Base-by-base conservation (phyloP, 1,284 basidiomycete species). In the Pyrrhoderma noxium region DNA sequence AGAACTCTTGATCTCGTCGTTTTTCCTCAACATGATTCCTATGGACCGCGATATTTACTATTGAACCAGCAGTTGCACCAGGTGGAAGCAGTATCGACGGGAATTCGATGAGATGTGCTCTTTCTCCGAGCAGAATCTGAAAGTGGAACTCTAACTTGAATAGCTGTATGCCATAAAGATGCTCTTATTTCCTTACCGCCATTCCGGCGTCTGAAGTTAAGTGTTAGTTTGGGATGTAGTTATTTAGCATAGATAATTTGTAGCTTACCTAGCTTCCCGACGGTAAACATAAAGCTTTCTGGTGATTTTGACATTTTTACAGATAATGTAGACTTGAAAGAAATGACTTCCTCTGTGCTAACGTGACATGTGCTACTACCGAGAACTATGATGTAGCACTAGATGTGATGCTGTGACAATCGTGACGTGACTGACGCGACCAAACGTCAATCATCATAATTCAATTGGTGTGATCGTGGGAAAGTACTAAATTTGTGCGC, bases 101-200 rank as follows among this genome's bases (percentile, higher is more conserved):
- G 65, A 97, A 97, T 67, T 97, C 93, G 62, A 97, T 94, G 34
- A 95, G 75, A 63, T 96, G 93, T 3, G 92, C 92, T 41, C 91
- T 80, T 64, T 93, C 90, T 5, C 92, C 92, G 3, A 95, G 79
- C 8, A 95, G 77, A 58, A 94, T 94, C 89, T 91, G 64, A 16
- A n/a, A 47, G 47, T 48, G 45, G 55, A 42, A 31, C 19, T 47
- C 53, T 40, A 58, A 36, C 31, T 18, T 43, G 31, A 11, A 23
- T 19, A 49, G n/a, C 16, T 47, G 35, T 39, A 31, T 31, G 5
- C 27, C 27, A 31, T 31, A 14, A 16, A 40, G 5, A 40, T 16
- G n/a, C 21, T n/a, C 11, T 4, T 43, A 47, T 37, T 36, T 31
- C 44, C 34, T 41, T 69, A 88, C 86, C 62, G 87, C 87, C 87